Percentiles rank a stretch among this genome's conserved stretches.
phyloP scores from a whole-genome alignment of 2,329 filamentous ascomycete species.

The Fusarium citri region DNA sequence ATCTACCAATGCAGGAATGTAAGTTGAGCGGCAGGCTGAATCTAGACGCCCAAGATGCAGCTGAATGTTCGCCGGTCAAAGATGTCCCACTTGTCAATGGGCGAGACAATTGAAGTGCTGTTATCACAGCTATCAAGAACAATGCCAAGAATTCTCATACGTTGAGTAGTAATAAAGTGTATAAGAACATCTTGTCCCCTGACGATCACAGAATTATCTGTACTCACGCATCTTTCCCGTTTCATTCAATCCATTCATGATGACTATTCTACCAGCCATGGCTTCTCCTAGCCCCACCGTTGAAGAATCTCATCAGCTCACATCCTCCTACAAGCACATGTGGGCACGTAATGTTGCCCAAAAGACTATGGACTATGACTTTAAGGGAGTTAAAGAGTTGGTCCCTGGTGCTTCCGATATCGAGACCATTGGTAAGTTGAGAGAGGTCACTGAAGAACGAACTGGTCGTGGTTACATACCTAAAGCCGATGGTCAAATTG shows the following conservation, averaged over 20 bases:
- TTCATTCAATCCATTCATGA: neutral
- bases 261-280: neutral
- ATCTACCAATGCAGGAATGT: neutral
- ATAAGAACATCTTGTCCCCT: neutral
- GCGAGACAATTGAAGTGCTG: neutral
- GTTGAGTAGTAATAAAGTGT: fast-evolving
- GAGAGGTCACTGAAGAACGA: neutral
- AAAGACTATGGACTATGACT: neutral
- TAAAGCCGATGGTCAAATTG: neutral
- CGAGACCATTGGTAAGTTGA: neutral
- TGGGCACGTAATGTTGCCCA: neutral
- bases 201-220: too few species aligned
- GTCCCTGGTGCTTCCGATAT: too few species aligned
- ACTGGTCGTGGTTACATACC: neutral
- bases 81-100: neutral
- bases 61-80: fast-evolving
- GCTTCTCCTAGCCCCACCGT: too few species aligned
- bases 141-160: neutral
- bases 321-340: neutral
- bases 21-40: neutral
- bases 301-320: neutral
- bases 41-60: neutral
- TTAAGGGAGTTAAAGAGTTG: neutral
- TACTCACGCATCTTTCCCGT: too few species aligned
- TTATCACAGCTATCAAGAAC: neutral